Conservation (phyloP, 306 rosid species). For the Aeschynomene evenia region DNA sequence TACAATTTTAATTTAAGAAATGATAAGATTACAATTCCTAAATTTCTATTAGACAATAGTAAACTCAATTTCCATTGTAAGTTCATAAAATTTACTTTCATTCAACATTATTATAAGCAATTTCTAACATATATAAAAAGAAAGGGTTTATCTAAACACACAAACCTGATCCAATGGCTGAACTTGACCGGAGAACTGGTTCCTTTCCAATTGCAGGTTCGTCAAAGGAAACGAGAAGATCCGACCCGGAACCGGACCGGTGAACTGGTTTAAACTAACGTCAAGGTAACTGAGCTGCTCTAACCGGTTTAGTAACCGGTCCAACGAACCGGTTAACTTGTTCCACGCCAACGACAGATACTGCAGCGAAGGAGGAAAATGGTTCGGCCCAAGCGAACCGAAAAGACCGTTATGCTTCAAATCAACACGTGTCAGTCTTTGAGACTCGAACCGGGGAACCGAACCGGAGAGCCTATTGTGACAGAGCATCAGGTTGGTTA, state of each 20-base stretch:
- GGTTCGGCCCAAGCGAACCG: slow-evolving; percentile 59
- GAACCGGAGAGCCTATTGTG: slow-evolving; percentile 81
- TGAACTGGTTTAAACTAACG: slow-evolving; percentile 75
- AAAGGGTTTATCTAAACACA: neutral
- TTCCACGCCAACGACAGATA: slow-evolving; percentile 87
- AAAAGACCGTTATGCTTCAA: slow-evolving; percentile 77
- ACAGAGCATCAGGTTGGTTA: slow-evolving; percentile 78
- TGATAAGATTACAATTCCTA: too few relatives aligned
- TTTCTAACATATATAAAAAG: neutral
- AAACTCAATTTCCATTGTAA: too few relatives aligned
- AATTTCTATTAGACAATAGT: too few relatives aligned
- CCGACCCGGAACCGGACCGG: slow-evolving; percentile 70
- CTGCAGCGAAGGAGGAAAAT: slow-evolving; percentile 74
- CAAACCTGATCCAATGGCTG: slow-evolving; percentile 64
- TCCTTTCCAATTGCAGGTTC: slow-evolving; percentile 71
- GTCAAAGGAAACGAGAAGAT: slow-evolving; percentile 71
- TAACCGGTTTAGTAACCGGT: slow-evolving; percentile 56
- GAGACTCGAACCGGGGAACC: slow-evolving; percentile 70
- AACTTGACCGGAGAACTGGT: slow-evolving; percentile 62
- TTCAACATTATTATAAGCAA: neutral
- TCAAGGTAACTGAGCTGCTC: slow-evolving; percentile 72
- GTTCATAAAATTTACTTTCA: too few relatives aligned
- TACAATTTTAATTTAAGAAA: too few relatives aligned
- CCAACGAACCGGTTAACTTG: slow-evolving; percentile 65
- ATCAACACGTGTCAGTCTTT: slow-evolving; percentile 66